phyloP scores from a whole-genome alignment of 371 early-diverging fungal genomes.

The Mortierella sp. region DNA sequence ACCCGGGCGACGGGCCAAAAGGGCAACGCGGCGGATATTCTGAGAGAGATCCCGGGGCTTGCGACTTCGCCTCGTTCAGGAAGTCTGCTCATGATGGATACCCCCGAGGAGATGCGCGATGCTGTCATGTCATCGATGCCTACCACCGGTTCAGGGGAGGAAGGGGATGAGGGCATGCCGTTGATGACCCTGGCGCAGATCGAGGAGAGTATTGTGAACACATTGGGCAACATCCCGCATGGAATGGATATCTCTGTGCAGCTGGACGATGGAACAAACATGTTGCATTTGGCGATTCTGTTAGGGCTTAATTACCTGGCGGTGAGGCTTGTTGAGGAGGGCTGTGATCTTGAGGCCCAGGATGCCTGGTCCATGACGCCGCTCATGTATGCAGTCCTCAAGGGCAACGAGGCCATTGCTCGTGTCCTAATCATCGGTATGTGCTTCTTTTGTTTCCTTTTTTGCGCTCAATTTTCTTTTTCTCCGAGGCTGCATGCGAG shows the following conservation, averaged over 20 bases:
- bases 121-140: not conserved
- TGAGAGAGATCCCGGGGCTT: slow-evolving; percentile 35
- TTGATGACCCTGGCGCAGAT: slow-evolving; percentile 26
- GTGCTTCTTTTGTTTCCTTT: not conserved
- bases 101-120: not conserved
- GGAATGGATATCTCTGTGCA: slow-evolving; percentile 43
- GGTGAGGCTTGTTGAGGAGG: slow-evolving; percentile 31
- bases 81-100: slow-evolving; percentile 19
- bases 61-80: slow-evolving; percentile 25
- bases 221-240: slow-evolving; percentile 22
- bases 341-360: slow-evolving; percentile 40
- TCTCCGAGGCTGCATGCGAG: not conserved
- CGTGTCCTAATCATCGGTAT: slow-evolving; percentile 34
- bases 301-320: slow-evolving; percentile 27
- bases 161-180: not conserved
- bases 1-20: slow-evolving; percentile 35
- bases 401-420: slow-evolving; percentile 32
- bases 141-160: not conserved
- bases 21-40: slow-evolving; percentile 45
- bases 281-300: slow-evolving; percentile 40
- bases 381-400: slow-evolving; percentile 44
- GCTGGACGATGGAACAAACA: slow-evolving; percentile 46
- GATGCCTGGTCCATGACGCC: slow-evolving; percentile 42
- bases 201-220: slow-evolving; percentile 36
- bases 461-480: not conserved